Percentiles rank a stretch among this genome's conserved stretches.
Conservation (phyloP, 2,329 filamentous ascomycete genomes). For the Sporothrix protearum region DNA sequence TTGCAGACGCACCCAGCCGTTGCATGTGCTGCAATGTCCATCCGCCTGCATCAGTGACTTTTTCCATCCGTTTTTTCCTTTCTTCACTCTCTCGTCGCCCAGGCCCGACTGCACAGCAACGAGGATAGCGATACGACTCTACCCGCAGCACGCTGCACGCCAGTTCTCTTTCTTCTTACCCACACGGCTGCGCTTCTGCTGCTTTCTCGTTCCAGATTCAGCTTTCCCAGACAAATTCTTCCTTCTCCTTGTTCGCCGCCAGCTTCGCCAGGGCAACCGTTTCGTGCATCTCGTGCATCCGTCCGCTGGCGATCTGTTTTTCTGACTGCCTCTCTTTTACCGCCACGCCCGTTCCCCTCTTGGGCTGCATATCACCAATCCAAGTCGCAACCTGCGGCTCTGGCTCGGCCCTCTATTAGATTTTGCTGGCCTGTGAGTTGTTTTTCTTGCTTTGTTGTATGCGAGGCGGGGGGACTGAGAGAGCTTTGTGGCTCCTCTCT, state of each 20-base stretch:
- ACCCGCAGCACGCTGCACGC: slow-evolving; percentile 9
- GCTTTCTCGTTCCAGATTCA: background rate
- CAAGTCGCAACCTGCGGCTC: slow-evolving; percentile 14
- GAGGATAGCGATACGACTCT: slow-evolving; percentile 14
- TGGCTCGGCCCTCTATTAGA: background rate
- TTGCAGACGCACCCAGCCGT: slow-evolving; percentile 15
- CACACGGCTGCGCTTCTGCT: background rate
- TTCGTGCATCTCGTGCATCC: slow-evolving; percentile 10
- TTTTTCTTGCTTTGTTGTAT: background rate
- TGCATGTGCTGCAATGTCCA: slow-evolving; percentile 16
- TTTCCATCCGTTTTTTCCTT: background rate
- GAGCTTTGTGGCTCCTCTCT: background rate
- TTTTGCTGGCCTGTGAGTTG: slow-evolving; percentile 22
- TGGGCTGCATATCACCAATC: slow-evolving; percentile 2
- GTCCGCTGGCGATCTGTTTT: slow-evolving; percentile 15
- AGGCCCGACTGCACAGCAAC: background rate
- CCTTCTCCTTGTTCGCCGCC: slow-evolving; percentile 11
- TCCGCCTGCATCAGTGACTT: background rate
- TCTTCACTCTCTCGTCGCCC: background rate
- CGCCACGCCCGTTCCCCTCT: background rate
- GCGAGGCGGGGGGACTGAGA: background rate
- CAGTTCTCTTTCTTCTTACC: background rate
- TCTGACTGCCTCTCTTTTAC: background rate
- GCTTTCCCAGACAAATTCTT: background rate
- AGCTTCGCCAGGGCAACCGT: slow-evolving; percentile 23